Evolutionary conservation across 2,329 filamentous ascomycete genomes (phyloP), one percentile per base, ranked within the genome.

Genomic region (Phialophora chinensis): DNA sequence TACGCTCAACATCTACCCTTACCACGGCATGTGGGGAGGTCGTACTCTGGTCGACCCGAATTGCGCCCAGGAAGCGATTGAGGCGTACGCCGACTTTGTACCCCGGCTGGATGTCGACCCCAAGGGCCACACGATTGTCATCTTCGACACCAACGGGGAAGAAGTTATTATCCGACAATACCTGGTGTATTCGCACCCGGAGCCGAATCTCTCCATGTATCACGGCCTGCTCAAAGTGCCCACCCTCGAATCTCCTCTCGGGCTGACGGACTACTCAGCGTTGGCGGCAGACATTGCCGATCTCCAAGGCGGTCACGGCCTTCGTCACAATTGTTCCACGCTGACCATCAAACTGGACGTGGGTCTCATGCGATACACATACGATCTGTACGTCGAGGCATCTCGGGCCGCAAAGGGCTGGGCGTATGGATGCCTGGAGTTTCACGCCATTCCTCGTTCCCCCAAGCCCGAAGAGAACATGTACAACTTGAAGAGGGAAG

Each of bases 101-200:
- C 62, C 68, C 14, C 63, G 79, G n/a, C 62, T 77, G 17, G 68
- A 75, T 11, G 77, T 77, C 6, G 76, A 78, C n/a, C 66, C 73
- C 62, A 72, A 77, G 62, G 71, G 71, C 14, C 65, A 70, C 17
- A 72, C 75, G 27, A 29, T 29, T 5, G 27, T 29, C 27, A 29
- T 29, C 27, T 29, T 29, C 27, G 27, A 29, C 27, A 29, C 27
- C 27, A 29, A 29, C 27, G 27, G 27, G 2, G 27, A 29, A 3
- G 27, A 29, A 29, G 27, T 29, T 5, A 5, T 29, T 29, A 5
- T 29, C 5, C 27, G 27, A 29, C 27, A 29, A 29, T 29, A 29
- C 27, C 27, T 29, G 27, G 27, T 29, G 27, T 29, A 29, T 29
- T 29, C 27, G 27, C 27, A 29, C 2, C 27, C 27, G 27, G 5